Base-by-base conservation (phyloP, 805 yeast species). In the Ogataea neopini region DNA sequence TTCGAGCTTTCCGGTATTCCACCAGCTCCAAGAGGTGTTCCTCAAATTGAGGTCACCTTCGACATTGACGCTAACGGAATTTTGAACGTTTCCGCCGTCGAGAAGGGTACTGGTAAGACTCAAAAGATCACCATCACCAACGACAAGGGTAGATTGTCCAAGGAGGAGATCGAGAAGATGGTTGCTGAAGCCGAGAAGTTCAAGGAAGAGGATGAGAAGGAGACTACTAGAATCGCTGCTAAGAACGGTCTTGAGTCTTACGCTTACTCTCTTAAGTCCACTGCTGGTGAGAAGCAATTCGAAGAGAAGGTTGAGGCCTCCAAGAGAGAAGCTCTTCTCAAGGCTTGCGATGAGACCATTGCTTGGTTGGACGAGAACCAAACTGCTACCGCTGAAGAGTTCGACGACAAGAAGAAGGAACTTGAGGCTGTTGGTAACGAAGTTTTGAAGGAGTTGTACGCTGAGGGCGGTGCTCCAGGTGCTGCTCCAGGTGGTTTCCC, bases 371-470 rank as follows among this genome's bases (percentile, higher is more conserved):
- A 92, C 73, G 80, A 82, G 62, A 88, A 90, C 78, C 94, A 86
- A 76, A 80, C 97, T 56, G 98, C 96, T 58, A 72, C 96, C 47
- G 81, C 88, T 46, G 97, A 92, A 67, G 98, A 91, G 79, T 91
- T 74, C 72, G 79, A 83, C 65, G 97, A 89, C 75, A 86, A 81
- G 79, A 95, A 89, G 79, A 92, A 91, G 84, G 98, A 91, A 75
- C 84, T 91, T 65, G 98, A 92, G 79, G 86, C 81, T 60, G 80
- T 85, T 72, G 96, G 96, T 61, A 91, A 91, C 81, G 98, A 97
- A 70, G 88, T 90, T 74, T 85, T 92, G 90, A 82, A 89, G 71
- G 90, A 91, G 80, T 89, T 95, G 79, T 92, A 92, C 82, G 94
- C 87, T 71, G 90, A 84, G 58, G 96, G 90, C 69, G 96, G 90